Percentiles rank a stretch among this genome's conserved stretches.
Evolutionary conservation across 2,329 filamentous ascomycete genomes (phyloP).

Genomic region (Hymenoscyphus salicellus): DNA sequence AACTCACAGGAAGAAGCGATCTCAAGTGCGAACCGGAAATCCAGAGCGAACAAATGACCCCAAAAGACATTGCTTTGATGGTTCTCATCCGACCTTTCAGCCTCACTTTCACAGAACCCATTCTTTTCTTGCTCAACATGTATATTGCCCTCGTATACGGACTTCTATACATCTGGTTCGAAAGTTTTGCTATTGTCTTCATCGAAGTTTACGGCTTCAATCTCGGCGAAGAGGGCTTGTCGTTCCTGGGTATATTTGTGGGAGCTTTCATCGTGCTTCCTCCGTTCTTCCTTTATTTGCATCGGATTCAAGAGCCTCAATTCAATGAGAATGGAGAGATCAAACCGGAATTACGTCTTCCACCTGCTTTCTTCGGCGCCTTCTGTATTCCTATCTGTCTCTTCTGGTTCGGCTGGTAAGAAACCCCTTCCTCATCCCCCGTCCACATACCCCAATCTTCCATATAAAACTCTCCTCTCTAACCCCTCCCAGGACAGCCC

Average conservation of each 20-base stretch:
- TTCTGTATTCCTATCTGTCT: slow-evolving; percentile 55
- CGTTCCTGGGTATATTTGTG: slow-evolving; percentile 55
- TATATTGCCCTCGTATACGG: slow-evolving; percentile 62
- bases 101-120: slow-evolving; percentile 58
- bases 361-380: slow-evolving; percentile 51
- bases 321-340: slow-evolving; percentile 48
- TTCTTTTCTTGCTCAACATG: slow-evolving; percentile 58
- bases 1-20: slow-evolving; percentile 49
- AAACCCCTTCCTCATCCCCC: background rate
- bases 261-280: slow-evolving; percentile 51
- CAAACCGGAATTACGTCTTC: slow-evolving; percentile 50
- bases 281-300: slow-evolving; percentile 49
- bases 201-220: slow-evolving; percentile 57
- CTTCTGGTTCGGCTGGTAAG: slow-evolving; percentile 52
- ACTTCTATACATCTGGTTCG: slow-evolving; percentile 62
- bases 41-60: slow-evolving; percentile 40
- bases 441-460: background rate
- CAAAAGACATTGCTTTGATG: slow-evolving; percentile 47
- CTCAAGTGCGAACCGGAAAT: slow-evolving; percentile 63
- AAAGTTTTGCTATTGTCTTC: slow-evolving; percentile 61
- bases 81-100: slow-evolving; percentile 58
- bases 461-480: background rate
- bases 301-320: slow-evolving; percentile 46
- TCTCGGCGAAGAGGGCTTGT: slow-evolving; percentile 54
- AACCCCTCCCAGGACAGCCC: slow-evolving; percentile 39